A percentile compares a stretch with the other conserved stretches of the same genome.
Evolutionary conservation across 179 eudicot genomes (phyloP).

Genomic region (Spinacia oleracea): DNA sequence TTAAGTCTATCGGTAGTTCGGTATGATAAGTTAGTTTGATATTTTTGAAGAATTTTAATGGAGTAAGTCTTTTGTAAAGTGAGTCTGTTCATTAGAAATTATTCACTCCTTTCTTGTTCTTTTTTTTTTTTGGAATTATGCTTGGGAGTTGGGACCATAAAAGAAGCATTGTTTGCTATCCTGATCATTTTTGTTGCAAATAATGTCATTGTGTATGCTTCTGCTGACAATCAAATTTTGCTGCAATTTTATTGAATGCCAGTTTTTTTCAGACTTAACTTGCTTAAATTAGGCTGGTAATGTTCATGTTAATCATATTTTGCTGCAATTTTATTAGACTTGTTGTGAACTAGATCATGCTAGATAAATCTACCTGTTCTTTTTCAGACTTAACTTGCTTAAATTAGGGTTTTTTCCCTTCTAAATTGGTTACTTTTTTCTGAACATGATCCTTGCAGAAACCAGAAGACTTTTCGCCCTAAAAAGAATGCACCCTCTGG

Average conservation of each 20-base stretch:
- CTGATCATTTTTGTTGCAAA: neutral
- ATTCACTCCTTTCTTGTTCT: neutral
- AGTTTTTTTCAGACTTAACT: too few species aligned
- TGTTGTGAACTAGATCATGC: neutral
- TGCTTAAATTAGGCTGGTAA: too few species aligned
- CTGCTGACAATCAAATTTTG: neutral
- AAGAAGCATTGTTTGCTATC: neutral
- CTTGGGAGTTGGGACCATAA: neutral
- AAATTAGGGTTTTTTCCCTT: neutral
- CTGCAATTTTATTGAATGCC: neutral
- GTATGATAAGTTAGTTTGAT: neutral
- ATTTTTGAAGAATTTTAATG: neutral
- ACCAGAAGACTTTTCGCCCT: slow-evolving; percentile 71
- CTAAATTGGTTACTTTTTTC: slow-evolving; percentile 8
- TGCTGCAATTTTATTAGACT: neutral
- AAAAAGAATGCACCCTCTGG: slow-evolving; percentile 71
- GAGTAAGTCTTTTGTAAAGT: neutral
- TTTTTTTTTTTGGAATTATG: neutral
- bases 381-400: neutral
- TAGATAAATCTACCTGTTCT: neutral
- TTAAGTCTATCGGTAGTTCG: neutral
- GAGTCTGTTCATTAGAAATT: neutral
- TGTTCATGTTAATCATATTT: too few species aligned
- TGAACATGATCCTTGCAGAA: slow-evolving; percentile 38
- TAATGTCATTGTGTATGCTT: neutral